Evolutionary conservation across 2,329 filamentous ascomycete species (phyloP).

Genomic region (Fusarium falciforme): DNA sequence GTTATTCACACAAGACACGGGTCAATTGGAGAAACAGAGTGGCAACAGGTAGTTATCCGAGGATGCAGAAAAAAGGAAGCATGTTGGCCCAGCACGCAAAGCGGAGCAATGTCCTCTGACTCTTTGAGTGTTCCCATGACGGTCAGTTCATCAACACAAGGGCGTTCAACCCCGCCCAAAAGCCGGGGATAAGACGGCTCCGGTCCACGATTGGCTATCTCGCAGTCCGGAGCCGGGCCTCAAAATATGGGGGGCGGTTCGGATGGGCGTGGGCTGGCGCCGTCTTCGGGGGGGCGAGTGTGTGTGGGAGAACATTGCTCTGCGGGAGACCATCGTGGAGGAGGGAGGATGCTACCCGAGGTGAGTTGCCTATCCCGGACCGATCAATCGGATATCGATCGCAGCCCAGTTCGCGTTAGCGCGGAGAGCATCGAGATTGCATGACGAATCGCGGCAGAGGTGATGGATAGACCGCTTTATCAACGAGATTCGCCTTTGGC

Average conservation of each 20-base stretch:
- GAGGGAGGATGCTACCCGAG: slow-evolving; percentile 14
- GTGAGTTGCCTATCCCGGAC: slow-evolving; percentile 6
- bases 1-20: slow-evolving; percentile 31
- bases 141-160: slow-evolving; percentile 7
- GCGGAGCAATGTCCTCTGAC: slow-evolving; percentile 14
- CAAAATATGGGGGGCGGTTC: slow-evolving; percentile 29
- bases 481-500: slow-evolving; percentile 9
- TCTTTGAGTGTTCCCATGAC: slow-evolving; percentile 32
- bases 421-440: slow-evolving; percentile 10
- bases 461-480: slow-evolving; percentile 7
- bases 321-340: slow-evolving; percentile 23
- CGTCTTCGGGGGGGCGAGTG: slow-evolving; percentile 27
- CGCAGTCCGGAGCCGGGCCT: slow-evolving; percentile 40
- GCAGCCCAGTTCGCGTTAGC: slow-evolving; percentile 21
- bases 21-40: not conserved
- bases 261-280: slow-evolving; percentile 30
- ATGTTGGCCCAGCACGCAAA: slow-evolving; percentile 13
- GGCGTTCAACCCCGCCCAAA: slow-evolving; percentile 30
- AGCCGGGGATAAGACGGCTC: slow-evolving; percentile 22
- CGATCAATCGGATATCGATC: slow-evolving; percentile 26
- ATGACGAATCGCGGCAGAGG: slow-evolving; percentile 24
- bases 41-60: not conserved
- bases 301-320: not conserved
- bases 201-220: slow-evolving; percentile 27
- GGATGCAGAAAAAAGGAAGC: slow-evolving; percentile 1